Evolutionary conservation across 305 asterid species (phyloP).

Genomic region (Nicotiana rustica): DNA sequence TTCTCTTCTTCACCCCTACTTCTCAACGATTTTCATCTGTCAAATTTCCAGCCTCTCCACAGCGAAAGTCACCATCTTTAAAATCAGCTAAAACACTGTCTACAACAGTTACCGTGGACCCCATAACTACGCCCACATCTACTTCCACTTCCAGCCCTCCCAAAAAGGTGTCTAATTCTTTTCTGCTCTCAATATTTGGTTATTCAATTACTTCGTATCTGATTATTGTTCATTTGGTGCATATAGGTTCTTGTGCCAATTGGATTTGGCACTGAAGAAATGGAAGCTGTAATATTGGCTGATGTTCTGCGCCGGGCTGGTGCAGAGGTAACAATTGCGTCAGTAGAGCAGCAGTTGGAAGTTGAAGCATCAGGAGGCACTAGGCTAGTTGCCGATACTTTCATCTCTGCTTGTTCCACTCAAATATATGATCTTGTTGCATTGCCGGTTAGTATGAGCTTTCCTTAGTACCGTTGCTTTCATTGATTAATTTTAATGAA

Average conservation of each 20-base stretch:
- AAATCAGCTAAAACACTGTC: conserved; percentile 55
- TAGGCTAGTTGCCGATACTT: conserved; percentile 75
- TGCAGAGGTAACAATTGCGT: conserved; percentile 80
- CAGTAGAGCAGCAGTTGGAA: conserved; percentile 83
- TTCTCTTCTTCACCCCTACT: conserved; percentile 35
- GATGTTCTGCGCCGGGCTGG: conserved; percentile 88
- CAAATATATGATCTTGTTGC: conserved; percentile 78
- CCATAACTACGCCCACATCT: conserved; percentile 29
- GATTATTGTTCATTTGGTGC: not conserved
- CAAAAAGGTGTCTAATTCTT: conserved; percentile 29
- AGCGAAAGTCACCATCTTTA: conserved; percentile 50
- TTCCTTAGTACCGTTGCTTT: not conserved
- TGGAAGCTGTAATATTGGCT: conserved; percentile 83
- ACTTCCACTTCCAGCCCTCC: conserved; percentile 28
- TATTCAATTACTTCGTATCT: conserved; percentile 1
- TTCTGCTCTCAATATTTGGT: not conserved
- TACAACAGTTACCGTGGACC: conserved; percentile 42
- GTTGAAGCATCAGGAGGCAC: conserved; percentile 87
- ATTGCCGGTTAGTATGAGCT: conserved; percentile 62
- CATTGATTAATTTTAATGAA: not conserved
- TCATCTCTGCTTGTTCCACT: conserved; percentile 67
- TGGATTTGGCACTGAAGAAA: conserved; percentile 92
- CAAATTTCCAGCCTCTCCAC: conserved; percentile 42
- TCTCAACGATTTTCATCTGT: conserved; percentile 37
- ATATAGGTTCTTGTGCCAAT: conserved; percentile 83